These are phyloP conservation scores for Exserohilum turcica DNA, from an alignment of 2,329 filamentous ascomycete genomes.

Conservation along the genomic window DNA sequence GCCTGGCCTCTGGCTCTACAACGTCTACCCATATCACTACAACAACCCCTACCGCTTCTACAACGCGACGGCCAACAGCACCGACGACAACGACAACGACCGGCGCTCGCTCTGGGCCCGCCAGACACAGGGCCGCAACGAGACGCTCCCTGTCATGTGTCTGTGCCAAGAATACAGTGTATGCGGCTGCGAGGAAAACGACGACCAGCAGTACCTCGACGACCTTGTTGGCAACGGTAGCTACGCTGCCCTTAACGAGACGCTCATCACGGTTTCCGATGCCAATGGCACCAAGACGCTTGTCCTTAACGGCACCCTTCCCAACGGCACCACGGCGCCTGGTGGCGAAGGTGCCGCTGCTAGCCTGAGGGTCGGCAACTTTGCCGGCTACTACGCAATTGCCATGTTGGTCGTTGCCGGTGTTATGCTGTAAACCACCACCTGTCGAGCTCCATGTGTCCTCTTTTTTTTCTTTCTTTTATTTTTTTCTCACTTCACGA, in stretches of 20 bases:
- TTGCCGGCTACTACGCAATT: conserved; percentile 48
- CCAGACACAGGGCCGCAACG: conserved; percentile 51
- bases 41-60: conserved; percentile 60
- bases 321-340: conserved; percentile 59
- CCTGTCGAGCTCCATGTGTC: neutral
- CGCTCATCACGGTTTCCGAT: conserved; percentile 64
- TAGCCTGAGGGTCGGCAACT: conserved; percentile 33
- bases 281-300: conserved; percentile 69
- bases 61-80: conserved; percentile 51
- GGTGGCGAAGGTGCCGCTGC: conserved; percentile 37
- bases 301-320: conserved; percentile 75
- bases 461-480: neutral
- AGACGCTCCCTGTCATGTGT: conserved; percentile 66
- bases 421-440: conserved; percentile 14
- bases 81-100: conserved; percentile 51
- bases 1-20: conserved; percentile 68
- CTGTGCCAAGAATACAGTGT: conserved; percentile 61
- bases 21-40: conserved; percentile 67
- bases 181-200: conserved; percentile 74
- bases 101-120: conserved; percentile 7
- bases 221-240: conserved; percentile 63
- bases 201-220: conserved; percentile 63
- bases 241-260: conserved; percentile 64
- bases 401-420: conserved; percentile 45
- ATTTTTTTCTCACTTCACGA: neutral